Evolutionary conservation across 2,329 filamentous ascomycete species (phyloP).

Genomic region (Pseudonectria buxi): DNA sequence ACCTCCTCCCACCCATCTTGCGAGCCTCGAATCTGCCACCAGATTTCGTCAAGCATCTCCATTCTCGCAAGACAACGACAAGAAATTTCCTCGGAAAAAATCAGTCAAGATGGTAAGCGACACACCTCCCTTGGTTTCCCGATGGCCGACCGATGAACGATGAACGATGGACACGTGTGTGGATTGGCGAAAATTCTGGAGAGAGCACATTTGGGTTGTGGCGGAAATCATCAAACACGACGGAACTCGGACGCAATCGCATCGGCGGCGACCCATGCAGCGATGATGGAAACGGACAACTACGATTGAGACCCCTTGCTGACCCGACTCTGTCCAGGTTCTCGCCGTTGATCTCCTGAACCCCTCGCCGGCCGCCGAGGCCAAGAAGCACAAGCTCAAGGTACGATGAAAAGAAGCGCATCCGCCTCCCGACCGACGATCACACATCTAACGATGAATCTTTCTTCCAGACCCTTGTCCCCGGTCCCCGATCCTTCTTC

Average conservation of each 20-base stretch:
- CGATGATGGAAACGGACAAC: slow-evolving; percentile 7
- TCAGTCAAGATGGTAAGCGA: slow-evolving; percentile 65
- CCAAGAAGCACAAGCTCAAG: slow-evolving; percentile 99
- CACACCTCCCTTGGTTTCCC: slow-evolving; percentile 13
- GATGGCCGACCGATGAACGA: slow-evolving; percentile 3
- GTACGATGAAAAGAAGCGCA: slow-evolving; percentile 45
- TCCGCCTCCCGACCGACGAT: slow-evolving; percentile 9
- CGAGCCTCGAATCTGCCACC: slow-evolving; percentile 49
- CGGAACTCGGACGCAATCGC: slow-evolving; percentile 10
- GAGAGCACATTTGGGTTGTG: slow-evolving; percentile 7
- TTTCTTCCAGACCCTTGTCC: slow-evolving; percentile 75
- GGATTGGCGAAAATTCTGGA: slow-evolving; percentile 14
- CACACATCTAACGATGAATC: slow-evolving; percentile 17
- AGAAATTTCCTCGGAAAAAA: slow-evolving; percentile 37
- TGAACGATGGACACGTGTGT: slow-evolving; percentile 14
- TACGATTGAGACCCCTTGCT: slow-evolving; percentile 33
- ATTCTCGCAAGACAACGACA: slow-evolving; percentile 41
- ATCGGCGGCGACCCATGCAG: slow-evolving; percentile 6
- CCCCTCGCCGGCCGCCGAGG: slow-evolving; percentile 95
- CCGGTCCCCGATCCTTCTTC: slow-evolving; percentile 97
- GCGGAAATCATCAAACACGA: slow-evolving; percentile 12
- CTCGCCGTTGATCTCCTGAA: slow-evolving; percentile 99
- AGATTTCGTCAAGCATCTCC: slow-evolving; percentile 47
- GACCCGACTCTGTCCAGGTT: slow-evolving; percentile 62
- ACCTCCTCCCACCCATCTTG: slow-evolving; percentile 40